These are phyloP conservation scores for Senna tora DNA, from an alignment of 306 rosid genomes.

Conservation along the genomic window DNA sequence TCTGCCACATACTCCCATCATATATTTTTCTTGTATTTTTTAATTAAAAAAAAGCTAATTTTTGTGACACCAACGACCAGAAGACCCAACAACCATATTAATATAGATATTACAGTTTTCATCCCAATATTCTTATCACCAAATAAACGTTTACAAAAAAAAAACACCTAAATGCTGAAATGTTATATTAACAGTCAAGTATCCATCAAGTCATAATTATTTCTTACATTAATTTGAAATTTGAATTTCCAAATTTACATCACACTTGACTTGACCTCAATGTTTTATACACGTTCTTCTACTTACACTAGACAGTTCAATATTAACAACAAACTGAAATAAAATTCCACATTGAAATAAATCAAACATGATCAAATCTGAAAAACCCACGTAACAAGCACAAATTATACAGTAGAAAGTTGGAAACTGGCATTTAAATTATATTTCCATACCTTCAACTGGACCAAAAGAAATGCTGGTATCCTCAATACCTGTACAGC, in stretches of 20 bases:
- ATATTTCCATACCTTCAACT: slow-evolving; percentile 76
- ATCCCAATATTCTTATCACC: slow-evolving; percentile 1
- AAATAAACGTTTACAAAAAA: slow-evolving; percentile 20
- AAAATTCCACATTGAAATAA: slow-evolving; percentile 12
- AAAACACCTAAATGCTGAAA: slow-evolving; percentile 20
- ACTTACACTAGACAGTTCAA: slow-evolving; percentile 16
- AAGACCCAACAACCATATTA: no score
- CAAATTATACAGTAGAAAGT: slow-evolving; percentile 37
- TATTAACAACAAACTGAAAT: slow-evolving; percentile 18
- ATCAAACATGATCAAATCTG: slow-evolving; percentile 24
- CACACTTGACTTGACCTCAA: slow-evolving; percentile 3
- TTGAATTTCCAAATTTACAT: slow-evolving; percentile 9
- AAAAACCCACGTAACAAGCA: slow-evolving; percentile 34
- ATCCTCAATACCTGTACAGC: slow-evolving; percentile 80
- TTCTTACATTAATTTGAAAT: background rate
- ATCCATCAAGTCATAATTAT: slow-evolving; percentile 11
- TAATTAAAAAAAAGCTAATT: no score
- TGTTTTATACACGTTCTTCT: slow-evolving; percentile 17
- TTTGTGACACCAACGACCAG: no score
- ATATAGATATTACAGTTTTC: slow-evolving; percentile 7
- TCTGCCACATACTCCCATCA: no score
- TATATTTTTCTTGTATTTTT: no score
- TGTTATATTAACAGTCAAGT: background rate
- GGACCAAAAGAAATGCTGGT: slow-evolving; percentile 83
- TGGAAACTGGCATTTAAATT: slow-evolving; percentile 19